Percentiles rank a stretch among this genome's conserved stretches.
phyloP scores from a whole-genome alignment of 345 rosid genomes.

The Eucalyptus globulus region DNA sequence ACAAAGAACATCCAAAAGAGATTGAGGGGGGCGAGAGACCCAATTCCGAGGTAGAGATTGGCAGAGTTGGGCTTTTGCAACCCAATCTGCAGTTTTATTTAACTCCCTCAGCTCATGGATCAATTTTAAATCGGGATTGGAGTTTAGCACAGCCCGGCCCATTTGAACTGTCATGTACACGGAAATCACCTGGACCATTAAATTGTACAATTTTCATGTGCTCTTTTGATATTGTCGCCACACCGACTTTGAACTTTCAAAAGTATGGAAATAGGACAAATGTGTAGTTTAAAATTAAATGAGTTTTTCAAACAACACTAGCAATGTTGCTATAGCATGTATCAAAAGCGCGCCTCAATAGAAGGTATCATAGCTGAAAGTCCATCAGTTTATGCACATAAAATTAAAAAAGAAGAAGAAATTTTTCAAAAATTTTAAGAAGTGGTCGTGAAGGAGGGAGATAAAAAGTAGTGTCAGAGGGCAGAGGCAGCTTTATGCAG shows the following conservation, averaged over 20 bases:
- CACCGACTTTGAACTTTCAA: neutral
- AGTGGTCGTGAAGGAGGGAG: neutral
- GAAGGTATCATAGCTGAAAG: neutral
- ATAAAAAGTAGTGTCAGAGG: neutral
- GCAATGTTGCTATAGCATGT: neutral
- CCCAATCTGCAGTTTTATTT: too few species aligned
- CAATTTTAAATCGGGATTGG: too few species aligned
- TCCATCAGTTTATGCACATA: neutral
- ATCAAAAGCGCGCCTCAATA: neutral
- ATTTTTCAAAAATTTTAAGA: accelerated
- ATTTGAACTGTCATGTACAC: too few species aligned
- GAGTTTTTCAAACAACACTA: neutral
- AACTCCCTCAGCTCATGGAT: too few species aligned
- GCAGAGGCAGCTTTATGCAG: neutral
- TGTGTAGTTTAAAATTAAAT: neutral
- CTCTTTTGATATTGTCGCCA: neutral
- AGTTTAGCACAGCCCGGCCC: too few species aligned
- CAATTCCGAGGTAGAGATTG: too few species aligned
- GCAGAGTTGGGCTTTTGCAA: too few species aligned
- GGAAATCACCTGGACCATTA: neutral
- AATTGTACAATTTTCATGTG: too few species aligned
- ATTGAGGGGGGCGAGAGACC: too few species aligned
- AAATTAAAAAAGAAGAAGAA: neutral
- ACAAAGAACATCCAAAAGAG: too few species aligned
- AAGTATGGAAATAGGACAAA: neutral